Evolutionary conservation across 805 yeast species (phyloP), one percentile per base, ranked within the genome.

Genomic region (Nakazawaea anatomiae): DNA sequence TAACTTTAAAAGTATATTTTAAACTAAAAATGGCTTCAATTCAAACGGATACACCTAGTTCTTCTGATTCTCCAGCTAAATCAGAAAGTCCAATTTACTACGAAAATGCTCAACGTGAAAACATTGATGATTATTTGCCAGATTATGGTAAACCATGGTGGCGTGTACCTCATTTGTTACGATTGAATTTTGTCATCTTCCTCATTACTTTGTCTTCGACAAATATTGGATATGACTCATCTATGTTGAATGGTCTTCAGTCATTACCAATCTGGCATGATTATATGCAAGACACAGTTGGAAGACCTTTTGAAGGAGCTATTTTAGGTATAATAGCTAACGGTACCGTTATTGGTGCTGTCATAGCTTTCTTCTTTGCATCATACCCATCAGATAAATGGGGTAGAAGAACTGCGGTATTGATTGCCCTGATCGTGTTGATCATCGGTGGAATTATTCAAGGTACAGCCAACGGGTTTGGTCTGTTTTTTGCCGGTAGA

Each of bases 381-480:
- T 34, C 55, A 65, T 11, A 46, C 50, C 47, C 64, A 32, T 55
- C 59, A 51, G 81, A 77, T 59, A 60, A 55, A 47, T 62, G 60
- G 46, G 80, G 78, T 54, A 64, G 80, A 68, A 66, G 74, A 61
- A 67, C 53, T 73, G 72, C 72, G 70, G 73, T 84, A 36, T 57
- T 75, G 27, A 42, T 69, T 30, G 89, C 89, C 11, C 68, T 80
- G 44, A 18, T 71, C 18, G 69, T 81, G 44, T 77, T 83, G 57
- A 66, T 79, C 35, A 54, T 81, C 42, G 87, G 88, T 52, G 76
- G 82, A 25, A 58, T 75, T 39, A 67, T 85, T 38, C 85, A 84
- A 54, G 65, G 75, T n/a, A 46, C 76, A 25, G 72, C 85, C 10
- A 45, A 44, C 6, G 44, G 50, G 5, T 52, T 56, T 36, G 67